phyloP scores from a whole-genome alignment of 352 stramenopile genomes.

The Phytopythium boreale region DNA sequence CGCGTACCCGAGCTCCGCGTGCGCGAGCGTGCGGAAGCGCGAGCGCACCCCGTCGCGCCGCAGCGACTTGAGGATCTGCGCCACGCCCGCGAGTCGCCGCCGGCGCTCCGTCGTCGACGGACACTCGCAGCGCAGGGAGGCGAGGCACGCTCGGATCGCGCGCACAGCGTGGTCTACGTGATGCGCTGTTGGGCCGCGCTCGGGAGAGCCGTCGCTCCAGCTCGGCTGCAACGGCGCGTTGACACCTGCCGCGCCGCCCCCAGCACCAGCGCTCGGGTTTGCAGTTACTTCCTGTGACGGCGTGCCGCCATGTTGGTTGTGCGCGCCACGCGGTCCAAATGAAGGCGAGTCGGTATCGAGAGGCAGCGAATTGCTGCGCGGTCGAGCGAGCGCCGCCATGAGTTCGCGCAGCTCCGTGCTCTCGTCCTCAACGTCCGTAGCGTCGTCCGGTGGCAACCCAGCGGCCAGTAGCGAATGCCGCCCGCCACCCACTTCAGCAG shows the following conservation, averaged over 20 bases:
- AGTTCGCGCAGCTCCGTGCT: slow-evolving; percentile 56
- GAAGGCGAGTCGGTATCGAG: slow-evolving; percentile 23
- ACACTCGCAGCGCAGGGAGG: slow-evolving; percentile 60
- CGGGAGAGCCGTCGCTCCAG: slow-evolving; percentile 55
- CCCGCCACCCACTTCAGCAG: background rate
- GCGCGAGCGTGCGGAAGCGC: slow-evolving; percentile 60
- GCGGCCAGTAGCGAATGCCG: slow-evolving; percentile 1
- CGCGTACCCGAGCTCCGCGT: slow-evolving; percentile 72
- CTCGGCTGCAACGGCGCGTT: slow-evolving; percentile 25
- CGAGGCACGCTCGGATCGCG: slow-evolving; percentile 52
- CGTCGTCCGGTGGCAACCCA: slow-evolving; percentile 10
- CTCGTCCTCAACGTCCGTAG: slow-evolving; percentile 23
- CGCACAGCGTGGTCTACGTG: slow-evolving; percentile 42
- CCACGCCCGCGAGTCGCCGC: slow-evolving; percentile 66
- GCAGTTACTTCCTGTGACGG: slow-evolving; percentile 27
- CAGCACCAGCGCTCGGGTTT: slow-evolving; percentile 14
- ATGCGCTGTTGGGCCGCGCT: slow-evolving; percentile 29
- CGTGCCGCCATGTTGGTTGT: slow-evolving; percentile 27
- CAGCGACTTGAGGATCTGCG: slow-evolving; percentile 65
- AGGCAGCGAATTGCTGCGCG: slow-evolving; percentile 58
- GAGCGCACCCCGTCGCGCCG: slow-evolving; percentile 59
- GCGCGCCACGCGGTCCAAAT: background rate
- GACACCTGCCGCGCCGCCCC: background rate
- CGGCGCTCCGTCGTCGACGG: slow-evolving; percentile 56
- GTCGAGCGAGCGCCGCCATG: slow-evolving; percentile 58